These are phyloP conservation scores for Casaregolazyma lundiana DNA, from an alignment of 1,139 yeast genomes.

Conservation along the genomic window DNA sequence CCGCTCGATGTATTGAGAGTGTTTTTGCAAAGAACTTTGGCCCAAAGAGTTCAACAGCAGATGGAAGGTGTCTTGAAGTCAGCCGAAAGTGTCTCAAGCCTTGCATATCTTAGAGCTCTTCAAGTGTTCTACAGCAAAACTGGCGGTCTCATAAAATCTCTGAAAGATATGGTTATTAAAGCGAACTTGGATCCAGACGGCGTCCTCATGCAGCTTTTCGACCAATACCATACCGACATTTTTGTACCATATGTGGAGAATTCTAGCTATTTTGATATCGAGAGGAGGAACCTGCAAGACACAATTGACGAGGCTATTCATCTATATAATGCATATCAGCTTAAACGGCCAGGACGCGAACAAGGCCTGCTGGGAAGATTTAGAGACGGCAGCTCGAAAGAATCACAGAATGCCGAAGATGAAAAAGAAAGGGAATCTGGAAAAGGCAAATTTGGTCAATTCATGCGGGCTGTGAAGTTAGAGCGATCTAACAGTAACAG, in stretches of 20 bases:
- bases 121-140: conserved; percentile 61
- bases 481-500: conserved; percentile 23
- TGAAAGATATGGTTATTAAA: conserved; percentile 51
- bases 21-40: conserved; percentile 72
- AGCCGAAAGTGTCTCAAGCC: conserved; percentile 57
- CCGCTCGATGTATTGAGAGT: conserved; percentile 63
- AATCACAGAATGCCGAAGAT: conserved; percentile 2
- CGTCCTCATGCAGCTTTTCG: conserved; percentile 54
- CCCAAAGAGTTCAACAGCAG: conserved; percentile 65
- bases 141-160: conserved; percentile 59
- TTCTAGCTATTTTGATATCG: conserved; percentile 65
- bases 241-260: conserved; percentile 70
- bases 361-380: conserved; percentile 27
- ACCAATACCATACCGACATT: conserved; percentile 66
- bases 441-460: conserved; percentile 31
- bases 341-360: conserved; percentile 20
- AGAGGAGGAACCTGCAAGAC: conserved; percentile 65
- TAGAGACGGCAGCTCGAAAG: conserved; percentile 11
- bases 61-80: conserved; percentile 58
- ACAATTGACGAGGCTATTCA: conserved; percentile 42
- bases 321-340: conserved; percentile 25
- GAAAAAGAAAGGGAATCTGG: conserved; percentile 18
- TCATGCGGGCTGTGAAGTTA: conserved; percentile 31
- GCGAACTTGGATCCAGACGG: conserved; percentile 40
- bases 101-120: conserved; percentile 70